Evolutionary conservation across 257 asterid species (phyloP).

Genomic region (Handroanthus guayacan): DNA sequence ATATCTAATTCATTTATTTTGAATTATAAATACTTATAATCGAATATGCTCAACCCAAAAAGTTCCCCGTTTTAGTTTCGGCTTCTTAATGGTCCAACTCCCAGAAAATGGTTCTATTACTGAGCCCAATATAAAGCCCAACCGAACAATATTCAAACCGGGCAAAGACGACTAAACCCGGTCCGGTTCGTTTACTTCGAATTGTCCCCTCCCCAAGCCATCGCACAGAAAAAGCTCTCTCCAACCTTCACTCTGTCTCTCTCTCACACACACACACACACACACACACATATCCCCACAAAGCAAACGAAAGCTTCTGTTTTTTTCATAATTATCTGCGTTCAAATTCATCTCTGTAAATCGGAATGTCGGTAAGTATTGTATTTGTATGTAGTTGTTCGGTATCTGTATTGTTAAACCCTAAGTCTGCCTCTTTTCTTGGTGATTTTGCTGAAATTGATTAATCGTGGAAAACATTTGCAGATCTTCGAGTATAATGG

Average conservation of each 20-base stretch:
- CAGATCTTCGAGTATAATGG: constrained; percentile 99
- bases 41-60: no score
- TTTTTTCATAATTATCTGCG: constrained; percentile 27
- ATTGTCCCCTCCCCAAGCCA: constrained; percentile 46
- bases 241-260: not conserved
- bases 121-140: constrained; percentile 4
- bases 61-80: not conserved
- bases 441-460: constrained; percentile 2
- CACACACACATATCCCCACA: no score
- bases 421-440: not conserved
- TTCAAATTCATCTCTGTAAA: constrained; percentile 3
- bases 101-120: not conserved
- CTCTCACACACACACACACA: not conserved
- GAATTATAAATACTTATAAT: not conserved
- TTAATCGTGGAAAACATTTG: constrained; percentile 12
- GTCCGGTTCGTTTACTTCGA: constrained; percentile 14
- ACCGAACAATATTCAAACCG: not conserved
- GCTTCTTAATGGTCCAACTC: not conserved
- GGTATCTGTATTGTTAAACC: constrained; percentile 27
- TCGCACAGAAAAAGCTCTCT: not conserved
- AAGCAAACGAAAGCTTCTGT: not conserved
- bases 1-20: no score
- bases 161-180: constrained; percentile 1
- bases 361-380: constrained; percentile 64
- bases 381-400: not conserved